Evolutionary conservation across 495 filamentous ascomycete species (phyloP).

Genomic region (Penicillium psychrofluorescens): DNA sequence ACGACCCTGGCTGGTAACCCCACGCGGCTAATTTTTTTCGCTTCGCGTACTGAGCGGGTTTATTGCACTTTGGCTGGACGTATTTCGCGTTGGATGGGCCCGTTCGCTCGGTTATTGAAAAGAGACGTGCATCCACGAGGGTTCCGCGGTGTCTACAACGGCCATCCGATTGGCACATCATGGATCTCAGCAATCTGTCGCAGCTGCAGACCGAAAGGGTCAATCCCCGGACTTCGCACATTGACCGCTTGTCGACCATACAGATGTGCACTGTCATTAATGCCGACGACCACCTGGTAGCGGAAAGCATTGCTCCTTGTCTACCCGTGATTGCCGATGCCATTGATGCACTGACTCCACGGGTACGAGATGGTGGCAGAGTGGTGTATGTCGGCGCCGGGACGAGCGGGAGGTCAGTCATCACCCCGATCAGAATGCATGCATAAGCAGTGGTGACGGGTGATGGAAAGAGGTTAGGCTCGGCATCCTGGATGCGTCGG

Average conservation of each 20-base stretch:
- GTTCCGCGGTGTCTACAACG: too few relatives aligned
- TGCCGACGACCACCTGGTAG: conserved; percentile 23
- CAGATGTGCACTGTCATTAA: conserved; percentile 31
- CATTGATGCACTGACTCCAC: conserved; percentile 23
- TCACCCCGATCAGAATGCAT: not conserved
- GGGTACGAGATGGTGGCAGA: conserved; percentile 28
- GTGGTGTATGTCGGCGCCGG: conserved; percentile 35
- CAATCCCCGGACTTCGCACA: conserved; percentile 21
- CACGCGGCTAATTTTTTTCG: not conserved
- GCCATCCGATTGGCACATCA: not conserved
- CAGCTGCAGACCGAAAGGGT: conserved; percentile 29
- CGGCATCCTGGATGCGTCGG: conserved; percentile 33
- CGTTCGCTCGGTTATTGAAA: too few relatives aligned
- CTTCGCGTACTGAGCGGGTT: not conserved
- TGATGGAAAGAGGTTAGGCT: conserved; percentile 12
- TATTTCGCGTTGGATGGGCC: not conserved
- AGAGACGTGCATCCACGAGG: too few relatives aligned
- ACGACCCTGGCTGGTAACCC: conserved; percentile 10
- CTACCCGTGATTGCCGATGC: conserved; percentile 23
- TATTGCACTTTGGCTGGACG: not conserved
- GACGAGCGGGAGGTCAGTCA: conserved; percentile 29
- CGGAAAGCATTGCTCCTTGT: conserved; percentile 21
- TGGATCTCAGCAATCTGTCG: conserved; percentile 20
- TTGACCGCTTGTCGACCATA: conserved; percentile 27
- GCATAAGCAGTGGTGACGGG: not conserved